Evolutionary conservation across 805 yeast species (phyloP).

Genomic region (Brettanomyces naardenensis): DNA sequence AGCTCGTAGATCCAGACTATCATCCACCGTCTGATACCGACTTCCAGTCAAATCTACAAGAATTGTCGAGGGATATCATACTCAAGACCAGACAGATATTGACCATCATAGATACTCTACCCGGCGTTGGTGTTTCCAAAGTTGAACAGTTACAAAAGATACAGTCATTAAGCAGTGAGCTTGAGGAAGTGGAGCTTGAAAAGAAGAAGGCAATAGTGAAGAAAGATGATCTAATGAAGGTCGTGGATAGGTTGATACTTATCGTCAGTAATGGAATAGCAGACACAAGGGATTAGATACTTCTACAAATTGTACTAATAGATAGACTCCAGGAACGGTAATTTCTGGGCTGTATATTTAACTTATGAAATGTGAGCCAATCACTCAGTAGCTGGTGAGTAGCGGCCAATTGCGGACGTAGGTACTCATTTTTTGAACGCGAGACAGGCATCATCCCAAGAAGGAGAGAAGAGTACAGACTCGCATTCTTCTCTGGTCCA

Average conservation of each 20-base stretch:
- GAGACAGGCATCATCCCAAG: slow-evolving; percentile 9
- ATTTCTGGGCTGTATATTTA: no score
- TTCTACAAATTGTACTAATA: no score
- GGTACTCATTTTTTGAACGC: not conserved
- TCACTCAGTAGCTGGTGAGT: no score
- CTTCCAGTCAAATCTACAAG: slow-evolving; percentile 48
- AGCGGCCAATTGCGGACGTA: not conserved
- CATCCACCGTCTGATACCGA: slow-evolving; percentile 29
- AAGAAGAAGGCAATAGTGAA: slow-evolving; percentile 49
- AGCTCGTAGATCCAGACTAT: slow-evolving; percentile 57
- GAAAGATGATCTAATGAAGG: slow-evolving; percentile 53
- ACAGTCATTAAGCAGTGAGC: slow-evolving; percentile 50
- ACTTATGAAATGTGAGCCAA: no score
- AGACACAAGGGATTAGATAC: slow-evolving; percentile 24
- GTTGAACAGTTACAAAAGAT: slow-evolving; percentile 63
- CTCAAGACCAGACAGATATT: slow-evolving; percentile 81
- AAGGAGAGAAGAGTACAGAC: slow-evolving; percentile 8
- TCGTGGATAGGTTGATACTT: slow-evolving; percentile 60
- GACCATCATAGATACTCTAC: slow-evolving; percentile 78
- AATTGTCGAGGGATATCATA: slow-evolving; percentile 77
- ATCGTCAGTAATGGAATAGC: slow-evolving; percentile 51
- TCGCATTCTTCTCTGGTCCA: slow-evolving; percentile 40
- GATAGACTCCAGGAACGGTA: no score
- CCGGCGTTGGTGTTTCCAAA: slow-evolving; percentile 85
- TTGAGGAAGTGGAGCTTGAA: slow-evolving; percentile 50